These are phyloP conservation scores for Zangia roseola DNA, from an alignment of 768 basidiomycete genomes.

Conservation along the genomic window DNA sequence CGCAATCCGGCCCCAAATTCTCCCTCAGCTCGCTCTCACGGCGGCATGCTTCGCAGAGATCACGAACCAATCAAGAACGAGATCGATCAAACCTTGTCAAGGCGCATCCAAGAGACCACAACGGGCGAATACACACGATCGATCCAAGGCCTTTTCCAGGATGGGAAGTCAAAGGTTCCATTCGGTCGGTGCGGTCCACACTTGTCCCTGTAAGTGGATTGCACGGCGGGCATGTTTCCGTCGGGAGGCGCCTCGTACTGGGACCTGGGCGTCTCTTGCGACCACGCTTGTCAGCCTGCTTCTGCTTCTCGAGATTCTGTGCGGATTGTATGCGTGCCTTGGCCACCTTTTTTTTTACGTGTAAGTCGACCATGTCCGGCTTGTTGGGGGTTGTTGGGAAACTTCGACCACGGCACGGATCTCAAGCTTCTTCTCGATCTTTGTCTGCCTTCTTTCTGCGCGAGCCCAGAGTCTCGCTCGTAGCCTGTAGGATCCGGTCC, in stretches of 20 bases:
- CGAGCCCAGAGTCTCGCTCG: too few species aligned
- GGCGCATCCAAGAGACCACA: constrained; percentile 2
- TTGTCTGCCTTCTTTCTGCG: too few species aligned
- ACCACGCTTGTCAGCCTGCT: too few species aligned
- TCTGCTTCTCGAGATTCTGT: background rate
- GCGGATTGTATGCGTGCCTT: background rate
- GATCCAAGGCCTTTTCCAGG: constrained; percentile 1
- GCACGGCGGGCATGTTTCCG: too few species aligned
- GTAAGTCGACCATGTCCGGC: background rate
- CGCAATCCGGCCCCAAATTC: constrained; percentile 5
- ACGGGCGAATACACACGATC: constrained; percentile 4
- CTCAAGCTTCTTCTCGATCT: background rate
- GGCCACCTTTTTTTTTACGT: background rate
- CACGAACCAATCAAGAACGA: constrained; percentile 6
- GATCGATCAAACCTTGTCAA: constrained; percentile 21
- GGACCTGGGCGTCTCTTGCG: too few species aligned
- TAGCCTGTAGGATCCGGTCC: too few species aligned
- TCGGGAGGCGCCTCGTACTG: too few species aligned
- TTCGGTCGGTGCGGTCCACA: background rate
- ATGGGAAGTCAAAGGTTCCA: constrained; percentile 1
- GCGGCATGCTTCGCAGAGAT: background rate
- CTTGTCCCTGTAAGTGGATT: too few species aligned
- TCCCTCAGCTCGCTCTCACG: constrained; percentile 15
- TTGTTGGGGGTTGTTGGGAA: background rate
- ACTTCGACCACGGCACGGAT: constrained; percentile 2